A percentile compares a stretch with the other conserved stretches of the same genome.
Conservation (phyloP, 2,329 filamentous ascomycete genomes). For the Fusarium neocosmosporiellum region DNA sequence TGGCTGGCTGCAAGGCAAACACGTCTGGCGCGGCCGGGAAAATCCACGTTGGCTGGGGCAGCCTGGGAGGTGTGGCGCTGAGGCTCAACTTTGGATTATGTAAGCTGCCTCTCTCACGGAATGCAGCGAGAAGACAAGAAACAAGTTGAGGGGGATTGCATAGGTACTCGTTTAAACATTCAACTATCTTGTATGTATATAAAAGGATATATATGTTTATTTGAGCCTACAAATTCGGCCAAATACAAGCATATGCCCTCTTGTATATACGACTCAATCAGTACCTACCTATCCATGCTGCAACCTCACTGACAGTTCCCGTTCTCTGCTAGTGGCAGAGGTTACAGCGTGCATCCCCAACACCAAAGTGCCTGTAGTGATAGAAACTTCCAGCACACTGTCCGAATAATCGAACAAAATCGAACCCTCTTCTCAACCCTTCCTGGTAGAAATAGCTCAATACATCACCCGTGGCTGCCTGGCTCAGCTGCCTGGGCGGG, state of each 20-base stretch:
- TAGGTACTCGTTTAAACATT: not conserved
- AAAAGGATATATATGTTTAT: not conserved
- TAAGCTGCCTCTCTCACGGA: not conserved
- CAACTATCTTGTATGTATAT: not conserved
- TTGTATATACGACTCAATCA: not conserved
- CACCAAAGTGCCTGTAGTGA: not conserved
- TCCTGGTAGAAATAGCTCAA: not conserved
- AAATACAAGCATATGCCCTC: not conserved
- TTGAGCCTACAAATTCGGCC: not conserved
- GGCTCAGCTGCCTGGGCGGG: slow-evolving; percentile 3
- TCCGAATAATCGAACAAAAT: not conserved
- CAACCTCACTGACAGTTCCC: not conserved
- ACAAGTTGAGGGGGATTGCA: not conserved
- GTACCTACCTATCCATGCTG: not conserved
- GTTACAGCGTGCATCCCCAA: not conserved
- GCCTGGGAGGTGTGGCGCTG: slow-evolving; percentile 30
- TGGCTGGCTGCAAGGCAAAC: slow-evolving; percentile 53
- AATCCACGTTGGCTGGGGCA: slow-evolving; percentile 36
- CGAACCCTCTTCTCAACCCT: not conserved
- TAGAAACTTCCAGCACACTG: not conserved
- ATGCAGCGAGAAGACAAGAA: not conserved
- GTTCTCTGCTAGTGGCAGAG: not conserved
- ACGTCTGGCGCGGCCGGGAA: slow-evolving; percentile 53
- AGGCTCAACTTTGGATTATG: slow-evolving; percentile 14
- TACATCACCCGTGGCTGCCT: slow-evolving; percentile 20